These are phyloP conservation scores for Yarrowia divulgata DNA, from an alignment of 805 yeast species.

Conservation along the genomic window DNA sequence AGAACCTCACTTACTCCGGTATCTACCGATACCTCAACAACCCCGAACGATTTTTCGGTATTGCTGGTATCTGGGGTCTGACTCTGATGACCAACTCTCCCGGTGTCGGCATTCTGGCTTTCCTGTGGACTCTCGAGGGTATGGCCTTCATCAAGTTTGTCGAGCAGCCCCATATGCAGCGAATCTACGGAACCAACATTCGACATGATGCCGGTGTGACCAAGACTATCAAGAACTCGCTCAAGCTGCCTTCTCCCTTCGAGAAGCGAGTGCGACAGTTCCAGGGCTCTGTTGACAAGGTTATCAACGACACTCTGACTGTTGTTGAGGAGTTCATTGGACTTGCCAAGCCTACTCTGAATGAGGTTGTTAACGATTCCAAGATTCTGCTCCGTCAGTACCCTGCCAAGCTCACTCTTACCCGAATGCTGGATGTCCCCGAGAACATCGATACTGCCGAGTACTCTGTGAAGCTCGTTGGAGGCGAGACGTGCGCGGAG, in stretches of 20 bases:
- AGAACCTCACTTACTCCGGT: constrained; percentile 74
- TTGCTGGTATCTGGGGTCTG: constrained; percentile 79
- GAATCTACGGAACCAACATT: constrained; percentile 70
- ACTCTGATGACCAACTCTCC: constrained; percentile 63
- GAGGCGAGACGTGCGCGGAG: constrained; percentile 20
- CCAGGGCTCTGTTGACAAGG: constrained; percentile 53
- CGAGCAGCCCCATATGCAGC: constrained; percentile 79
- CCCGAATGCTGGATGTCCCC: constrained; percentile 47
- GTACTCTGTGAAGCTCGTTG: constrained; percentile 40
- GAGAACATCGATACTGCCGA: constrained; percentile 44
- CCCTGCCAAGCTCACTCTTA: constrained; percentile 50
- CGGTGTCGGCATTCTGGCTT: constrained; percentile 59
- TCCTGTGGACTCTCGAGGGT: constrained; percentile 71
- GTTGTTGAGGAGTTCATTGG: constrained; percentile 57
- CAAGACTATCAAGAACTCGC: constrained; percentile 50
- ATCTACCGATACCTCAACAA: constrained; percentile 81
- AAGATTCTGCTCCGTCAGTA: constrained; percentile 51
- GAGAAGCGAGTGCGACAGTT: constrained; percentile 44
- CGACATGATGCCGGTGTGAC: constrained; percentile 61
- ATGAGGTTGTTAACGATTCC: constrained; percentile 48
- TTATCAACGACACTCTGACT: constrained; percentile 52
- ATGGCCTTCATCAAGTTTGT: constrained; percentile 73
- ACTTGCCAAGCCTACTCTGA: constrained; percentile 48
- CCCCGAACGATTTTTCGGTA: constrained; percentile 81
- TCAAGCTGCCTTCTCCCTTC: constrained; percentile 47